Evolutionary conservation across 2,329 filamentous ascomycete genomes (phyloP).

Genomic region (Diaporthe australafricana): DNA sequence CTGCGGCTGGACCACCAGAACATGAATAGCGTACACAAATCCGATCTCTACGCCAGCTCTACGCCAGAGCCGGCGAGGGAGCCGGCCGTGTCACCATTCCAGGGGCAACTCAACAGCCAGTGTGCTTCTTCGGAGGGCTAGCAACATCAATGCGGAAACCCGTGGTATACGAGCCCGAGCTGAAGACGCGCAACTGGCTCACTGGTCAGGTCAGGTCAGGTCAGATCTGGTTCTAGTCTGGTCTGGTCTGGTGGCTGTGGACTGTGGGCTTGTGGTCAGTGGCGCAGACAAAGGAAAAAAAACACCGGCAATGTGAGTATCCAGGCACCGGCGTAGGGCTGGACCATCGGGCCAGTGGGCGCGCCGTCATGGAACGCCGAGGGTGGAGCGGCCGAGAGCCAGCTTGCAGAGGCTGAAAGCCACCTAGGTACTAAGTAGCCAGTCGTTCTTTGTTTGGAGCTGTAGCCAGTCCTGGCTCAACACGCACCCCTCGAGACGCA

Average conservation of each 20-base stretch:
- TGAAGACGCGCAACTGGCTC: not conserved
- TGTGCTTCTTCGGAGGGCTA: not conserved
- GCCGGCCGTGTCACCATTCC: conserved; percentile 6
- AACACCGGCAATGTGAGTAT: not conserved
- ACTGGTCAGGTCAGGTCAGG: not conserved
- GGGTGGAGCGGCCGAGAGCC: conserved; percentile 1
- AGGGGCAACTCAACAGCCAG: not conserved
- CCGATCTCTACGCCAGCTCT: not conserved
- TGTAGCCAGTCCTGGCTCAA: not conserved
- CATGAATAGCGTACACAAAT: not conserved
- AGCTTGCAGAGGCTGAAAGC: not conserved
- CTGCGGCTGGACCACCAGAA: not conserved
- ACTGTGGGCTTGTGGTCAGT: not conserved
- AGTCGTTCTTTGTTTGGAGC: not conserved
- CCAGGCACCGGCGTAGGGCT: conserved; percentile 1
- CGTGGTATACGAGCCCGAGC: conserved; percentile 16
- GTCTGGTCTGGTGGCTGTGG: conserved; percentile 1
- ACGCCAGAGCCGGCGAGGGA: not conserved
- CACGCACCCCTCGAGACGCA: not conserved
- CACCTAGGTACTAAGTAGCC: not conserved
- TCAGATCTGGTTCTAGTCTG: not conserved
- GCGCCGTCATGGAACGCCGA: not conserved
- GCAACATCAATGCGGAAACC: not conserved
- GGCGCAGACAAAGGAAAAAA: not conserved
- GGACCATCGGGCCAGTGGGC: conserved; percentile 8